Base-by-base conservation (phyloP, 805 yeast genomes). In the Ogataea glucozyma region DNA sequence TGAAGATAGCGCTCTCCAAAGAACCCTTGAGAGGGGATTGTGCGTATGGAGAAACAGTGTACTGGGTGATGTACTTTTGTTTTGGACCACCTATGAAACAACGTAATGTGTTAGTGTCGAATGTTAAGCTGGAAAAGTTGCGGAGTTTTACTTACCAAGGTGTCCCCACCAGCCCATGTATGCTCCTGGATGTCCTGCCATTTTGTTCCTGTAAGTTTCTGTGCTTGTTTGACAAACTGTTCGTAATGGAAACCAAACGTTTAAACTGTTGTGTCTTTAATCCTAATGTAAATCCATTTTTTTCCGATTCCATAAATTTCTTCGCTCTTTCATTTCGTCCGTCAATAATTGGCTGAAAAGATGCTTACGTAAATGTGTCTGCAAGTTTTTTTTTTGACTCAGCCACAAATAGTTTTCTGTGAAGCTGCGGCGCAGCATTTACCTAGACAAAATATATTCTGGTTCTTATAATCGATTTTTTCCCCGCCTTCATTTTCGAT, bases 91-190 rank as follows among this genome's bases (percentile, higher is more conserved):
- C 75, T 64, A 24, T 14, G 27, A 13, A 37, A 22, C n/a, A 11
- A 26, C 13, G 8, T 12, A 13, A 16, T 13, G 20, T 16, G 44
- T 47, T 39, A 37, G 39, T 36, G 32, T 17, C n/a, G n/a, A n/a
- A n/a, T n/a, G n/a, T n/a, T n/a, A n/a, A n/a, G n/a, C n/a, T n/a
- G n/a, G n/a, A n/a, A n/a, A n/a, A n/a, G n/a, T n/a, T n/a, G n/a
- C n/a, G n/a, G n/a, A n/a, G n/a, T n/a, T n/a, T n/a, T 22, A 66
- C 72, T 46, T 64, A 64, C 95, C 96, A 64, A 89, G 70, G 73
- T 75, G 69, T 64, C 97, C 97, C 97, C 97, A 89, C 97, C 97
- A 89, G 58, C 97, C 97, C 91, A 87, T 83, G 64, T 85, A 89
- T 62, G 88, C 82, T 58, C 79, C 78, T 65, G 84, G 66, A 61